These are phyloP conservation scores for Leccinum angustisporum DNA, from an alignment of 1,284 basidiomycete species.

Conservation along the genomic window DNA sequence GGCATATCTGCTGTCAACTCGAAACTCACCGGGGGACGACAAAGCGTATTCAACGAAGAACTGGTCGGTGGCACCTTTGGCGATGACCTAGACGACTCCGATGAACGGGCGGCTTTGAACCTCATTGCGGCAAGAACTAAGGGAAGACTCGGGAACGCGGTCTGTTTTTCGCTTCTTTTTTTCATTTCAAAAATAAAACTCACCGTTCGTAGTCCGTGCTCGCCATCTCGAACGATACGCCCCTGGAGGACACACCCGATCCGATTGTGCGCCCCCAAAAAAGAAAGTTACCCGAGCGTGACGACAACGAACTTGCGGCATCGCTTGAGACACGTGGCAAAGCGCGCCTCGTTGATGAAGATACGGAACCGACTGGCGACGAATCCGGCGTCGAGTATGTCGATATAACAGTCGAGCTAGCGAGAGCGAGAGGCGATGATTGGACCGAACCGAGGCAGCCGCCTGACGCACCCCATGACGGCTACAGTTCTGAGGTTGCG, in stretches of 20 bases:
- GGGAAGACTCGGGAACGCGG: background rate
- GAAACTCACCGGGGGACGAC: background rate
- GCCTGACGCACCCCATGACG: too few relatives aligned
- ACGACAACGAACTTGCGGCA: background rate
- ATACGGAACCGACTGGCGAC: too few relatives aligned
- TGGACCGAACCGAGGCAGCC: too few relatives aligned
- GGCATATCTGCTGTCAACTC: background rate
- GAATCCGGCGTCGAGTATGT: too few relatives aligned
- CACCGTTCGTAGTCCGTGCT: background rate
- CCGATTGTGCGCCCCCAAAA: background rate
- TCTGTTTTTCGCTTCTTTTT: background rate
- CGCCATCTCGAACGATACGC: background rate
- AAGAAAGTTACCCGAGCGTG: background rate
- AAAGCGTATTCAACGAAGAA: background rate
- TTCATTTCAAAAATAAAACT: background rate
- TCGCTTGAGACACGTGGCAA: too few relatives aligned
- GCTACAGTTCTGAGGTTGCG: too few relatives aligned
- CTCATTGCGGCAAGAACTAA: background rate
- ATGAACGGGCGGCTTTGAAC: background rate
- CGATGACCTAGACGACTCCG: background rate
- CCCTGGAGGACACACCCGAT: background rate
- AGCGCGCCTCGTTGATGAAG: too few relatives aligned
- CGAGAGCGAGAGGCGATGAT: too few relatives aligned
- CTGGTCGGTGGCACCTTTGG: background rate
- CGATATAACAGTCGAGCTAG: too few relatives aligned